Evolutionary conservation across 495 filamentous ascomycete species (phyloP).

Genomic region (Lophiotrema nucula): DNA sequence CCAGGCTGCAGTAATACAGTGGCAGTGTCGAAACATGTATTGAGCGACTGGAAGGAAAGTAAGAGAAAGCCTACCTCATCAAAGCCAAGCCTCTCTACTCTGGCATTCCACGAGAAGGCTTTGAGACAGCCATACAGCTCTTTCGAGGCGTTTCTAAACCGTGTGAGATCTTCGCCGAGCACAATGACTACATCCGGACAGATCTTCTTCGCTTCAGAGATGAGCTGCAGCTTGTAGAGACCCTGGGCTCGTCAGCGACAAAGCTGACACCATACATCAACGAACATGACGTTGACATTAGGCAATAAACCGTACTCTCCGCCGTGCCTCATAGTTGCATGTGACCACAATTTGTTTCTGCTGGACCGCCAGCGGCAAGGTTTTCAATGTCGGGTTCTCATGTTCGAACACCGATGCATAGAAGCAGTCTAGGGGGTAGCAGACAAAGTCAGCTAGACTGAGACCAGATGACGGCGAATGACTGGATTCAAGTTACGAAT

Average conservation of each 20-base stretch:
- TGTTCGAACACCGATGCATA: conserved; percentile 88
- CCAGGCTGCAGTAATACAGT: neutral
- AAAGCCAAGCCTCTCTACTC: conserved; percentile 77
- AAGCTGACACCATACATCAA: no score
- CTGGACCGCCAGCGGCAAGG: conserved; percentile 70
- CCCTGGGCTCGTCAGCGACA: conserved; percentile 49
- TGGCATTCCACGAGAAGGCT: conserved; percentile 68
- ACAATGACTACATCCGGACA: conserved; percentile 85
- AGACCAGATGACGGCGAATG: neutral
- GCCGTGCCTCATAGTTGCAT: conserved; percentile 87
- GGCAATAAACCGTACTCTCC: conserved; percentile 36
- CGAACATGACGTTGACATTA: neutral
- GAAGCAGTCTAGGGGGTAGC: conserved; percentile 70
- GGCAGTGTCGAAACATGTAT: conserved; percentile 21
- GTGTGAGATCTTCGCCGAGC: conserved; percentile 81
- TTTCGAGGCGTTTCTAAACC: conserved; percentile 83
- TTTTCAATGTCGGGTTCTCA: conserved; percentile 69
- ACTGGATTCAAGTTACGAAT: neutral
- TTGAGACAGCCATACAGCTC: conserved; percentile 68
- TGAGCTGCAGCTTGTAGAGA: conserved; percentile 77
- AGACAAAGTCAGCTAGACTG: neutral
- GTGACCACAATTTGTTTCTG: conserved; percentile 92
- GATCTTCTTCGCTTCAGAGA: conserved; percentile 73
- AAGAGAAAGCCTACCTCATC: conserved; percentile 61
- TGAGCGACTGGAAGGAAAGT: conserved; percentile 3